phyloP scores from a whole-genome alignment of 2,329 filamentous ascomycete genomes.

The Xylariales sp. region DNA sequence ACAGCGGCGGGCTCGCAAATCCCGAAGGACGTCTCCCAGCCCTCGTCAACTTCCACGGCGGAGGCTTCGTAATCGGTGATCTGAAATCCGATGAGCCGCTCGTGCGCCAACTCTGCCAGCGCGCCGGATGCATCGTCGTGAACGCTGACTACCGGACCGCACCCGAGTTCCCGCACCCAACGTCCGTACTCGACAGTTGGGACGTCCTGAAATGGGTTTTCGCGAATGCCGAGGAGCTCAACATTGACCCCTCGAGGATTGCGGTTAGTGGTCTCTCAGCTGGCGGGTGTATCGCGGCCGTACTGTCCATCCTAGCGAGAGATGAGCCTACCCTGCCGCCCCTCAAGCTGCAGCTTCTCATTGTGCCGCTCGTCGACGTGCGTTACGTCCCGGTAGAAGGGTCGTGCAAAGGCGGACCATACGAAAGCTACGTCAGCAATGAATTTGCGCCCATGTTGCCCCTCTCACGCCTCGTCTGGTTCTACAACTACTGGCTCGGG shows the following conservation, averaged over 20 bases:
- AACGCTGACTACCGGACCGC: conserved; percentile 65
- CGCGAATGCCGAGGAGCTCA: conserved; percentile 47
- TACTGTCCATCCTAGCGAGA: conserved; percentile 42
- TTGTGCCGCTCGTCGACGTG: conserved; percentile 52
- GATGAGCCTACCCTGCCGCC: conserved; percentile 46
- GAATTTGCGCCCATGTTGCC: conserved; percentile 53
- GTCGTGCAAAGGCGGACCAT: conserved; percentile 45
- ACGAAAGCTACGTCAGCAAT: conserved; percentile 49
- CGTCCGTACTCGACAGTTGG: conserved; percentile 61
- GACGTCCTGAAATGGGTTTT: conserved; percentile 57
- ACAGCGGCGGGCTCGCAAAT: conserved; percentile 35
- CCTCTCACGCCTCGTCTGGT: conserved; percentile 51
- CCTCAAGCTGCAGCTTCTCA: conserved; percentile 50
- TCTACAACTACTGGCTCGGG: conserved; percentile 54
- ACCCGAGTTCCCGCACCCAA: conserved; percentile 62
- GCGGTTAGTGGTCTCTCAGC: conserved; percentile 46
- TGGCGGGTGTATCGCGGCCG: conserved; percentile 47
- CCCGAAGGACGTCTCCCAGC: conserved; percentile 56
- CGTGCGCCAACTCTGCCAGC: conserved; percentile 59
- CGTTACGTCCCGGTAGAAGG: conserved; percentile 51
- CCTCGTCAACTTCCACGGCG: conserved; percentile 62
- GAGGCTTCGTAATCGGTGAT: conserved; percentile 62
- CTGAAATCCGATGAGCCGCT: conserved; percentile 62
- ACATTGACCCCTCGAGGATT: conserved; percentile 43
- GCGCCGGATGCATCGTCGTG: conserved; percentile 59